phyloP scores from a whole-genome alignment of 2,329 filamentous ascomycete species.

The Lasiodiplodia sp. region DNA sequence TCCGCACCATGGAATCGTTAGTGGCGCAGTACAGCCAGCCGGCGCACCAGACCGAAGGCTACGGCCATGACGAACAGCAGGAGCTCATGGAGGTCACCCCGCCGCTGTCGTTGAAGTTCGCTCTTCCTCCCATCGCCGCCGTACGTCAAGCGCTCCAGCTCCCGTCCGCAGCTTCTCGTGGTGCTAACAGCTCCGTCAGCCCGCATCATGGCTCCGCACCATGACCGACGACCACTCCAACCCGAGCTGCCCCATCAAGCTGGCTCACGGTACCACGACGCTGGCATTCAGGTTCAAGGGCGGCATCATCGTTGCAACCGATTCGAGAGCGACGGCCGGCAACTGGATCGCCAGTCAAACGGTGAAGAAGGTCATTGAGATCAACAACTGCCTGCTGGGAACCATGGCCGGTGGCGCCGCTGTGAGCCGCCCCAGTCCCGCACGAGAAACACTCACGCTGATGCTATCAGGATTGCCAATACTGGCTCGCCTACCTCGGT shows the following conservation, averaged over 20 bases:
- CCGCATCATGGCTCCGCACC: constrained; percentile 92
- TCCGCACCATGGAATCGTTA: constrained; percentile 80
- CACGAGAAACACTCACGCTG: neutral
- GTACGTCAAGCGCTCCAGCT: constrained; percentile 58
- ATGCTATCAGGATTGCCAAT: constrained; percentile 82
- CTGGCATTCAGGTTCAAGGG: constrained; percentile 98
- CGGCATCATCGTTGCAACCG: constrained; percentile 97
- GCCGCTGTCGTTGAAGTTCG: constrained; percentile 88
- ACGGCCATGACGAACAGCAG: constrained; percentile 76
- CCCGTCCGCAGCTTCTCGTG: neutral
- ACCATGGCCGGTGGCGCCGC: constrained; percentile 99
- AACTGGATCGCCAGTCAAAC: constrained; percentile 99
- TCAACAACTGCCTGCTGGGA: constrained; percentile 90
- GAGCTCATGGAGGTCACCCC: constrained; percentile 73
- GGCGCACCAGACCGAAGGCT: constrained; percentile 74
- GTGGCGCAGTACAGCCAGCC: constrained; percentile 90
- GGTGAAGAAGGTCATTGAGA: constrained; percentile 99
- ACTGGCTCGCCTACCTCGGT: constrained; percentile 98
- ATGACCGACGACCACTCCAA: constrained; percentile 98
- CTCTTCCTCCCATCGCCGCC: constrained; percentile 89
- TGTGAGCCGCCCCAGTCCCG: constrained; percentile 55
- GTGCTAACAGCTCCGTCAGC: constrained; percentile 60
- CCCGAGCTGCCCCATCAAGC: constrained; percentile 97
- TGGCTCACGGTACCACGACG: constrained; percentile 97
- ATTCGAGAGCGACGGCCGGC: constrained; percentile 94